phyloP scores from a whole-genome alignment of 78 protist genomes.

The slime mould (Dictyostelium discoideum) region dicty_2.7 NC_007091.3:594501-595000 shows the following conservation, averaged over 20 bases:
- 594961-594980: background rate
- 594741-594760: slow-evolving; percentile 44
- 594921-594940: background rate
- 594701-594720: slow-evolving; percentile 35
- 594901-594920: slow-evolving; percentile 40
- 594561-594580: slow-evolving; percentile 65
- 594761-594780: background rate
- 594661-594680: no score
- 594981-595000: background rate
- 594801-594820: background rate
- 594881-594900: background rate
- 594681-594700: no score
- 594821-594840: background rate
- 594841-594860: background rate
- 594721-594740: slow-evolving; percentile 66
- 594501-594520: background rate
- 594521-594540: background rate
- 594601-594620: no score
- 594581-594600: slow-evolving; percentile 49
- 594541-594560: slow-evolving; percentile 51
- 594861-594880: background rate
- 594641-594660: no score
- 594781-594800: background rate
- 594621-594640: no score
- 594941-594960: background rate